Evolutionary conservation across 257 asterid species (phyloP).

Genomic region (Solanum lignicaule): DNA sequence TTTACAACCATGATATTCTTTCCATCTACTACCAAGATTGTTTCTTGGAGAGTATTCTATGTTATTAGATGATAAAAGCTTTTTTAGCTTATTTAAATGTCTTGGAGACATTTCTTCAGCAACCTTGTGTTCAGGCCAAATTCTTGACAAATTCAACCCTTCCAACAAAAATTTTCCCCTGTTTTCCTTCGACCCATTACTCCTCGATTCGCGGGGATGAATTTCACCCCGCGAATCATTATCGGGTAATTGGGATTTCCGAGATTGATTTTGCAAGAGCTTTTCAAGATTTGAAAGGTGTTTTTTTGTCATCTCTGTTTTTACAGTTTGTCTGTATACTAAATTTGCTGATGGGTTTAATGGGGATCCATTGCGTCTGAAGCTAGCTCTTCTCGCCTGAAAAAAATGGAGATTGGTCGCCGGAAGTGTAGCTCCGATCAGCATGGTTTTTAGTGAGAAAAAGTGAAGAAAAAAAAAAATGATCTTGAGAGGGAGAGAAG

Average conservation of each 20-base stretch:
- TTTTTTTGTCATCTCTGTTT: conserved; percentile 27
- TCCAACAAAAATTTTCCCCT: conserved; percentile 22
- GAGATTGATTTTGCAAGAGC: conserved; percentile 29
- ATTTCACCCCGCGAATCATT: conserved; percentile 5
- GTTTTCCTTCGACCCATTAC: conserved; percentile 1
- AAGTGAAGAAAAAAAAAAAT: not conserved
- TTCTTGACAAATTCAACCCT: conserved; percentile 25
- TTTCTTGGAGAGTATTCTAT: conserved; percentile 66
- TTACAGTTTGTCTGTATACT: not conserved
- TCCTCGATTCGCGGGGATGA: not conserved
- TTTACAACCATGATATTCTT: conserved; percentile 68
- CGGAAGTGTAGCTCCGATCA: conserved; percentile 47
- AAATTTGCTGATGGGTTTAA: conserved; percentile 27
- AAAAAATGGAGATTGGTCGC: conserved; percentile 34
- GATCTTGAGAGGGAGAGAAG: not conserved
- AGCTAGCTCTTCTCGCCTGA: conserved; percentile 26
- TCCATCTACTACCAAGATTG: conserved; percentile 60
- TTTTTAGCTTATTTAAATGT: conserved; percentile 45
- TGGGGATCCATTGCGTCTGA: conserved; percentile 37
- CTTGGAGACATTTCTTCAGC: conserved; percentile 94
- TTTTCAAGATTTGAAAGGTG: conserved; percentile 59
- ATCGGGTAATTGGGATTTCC: not conserved
- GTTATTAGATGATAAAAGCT: conserved; percentile 47
- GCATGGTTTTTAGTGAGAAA: conserved; percentile 17
- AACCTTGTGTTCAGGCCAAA: conserved; percentile 74